phyloP scores from a whole-genome alignment of 768 basidiomycete genomes.

The Leucosporidium yakuticum region DNA sequence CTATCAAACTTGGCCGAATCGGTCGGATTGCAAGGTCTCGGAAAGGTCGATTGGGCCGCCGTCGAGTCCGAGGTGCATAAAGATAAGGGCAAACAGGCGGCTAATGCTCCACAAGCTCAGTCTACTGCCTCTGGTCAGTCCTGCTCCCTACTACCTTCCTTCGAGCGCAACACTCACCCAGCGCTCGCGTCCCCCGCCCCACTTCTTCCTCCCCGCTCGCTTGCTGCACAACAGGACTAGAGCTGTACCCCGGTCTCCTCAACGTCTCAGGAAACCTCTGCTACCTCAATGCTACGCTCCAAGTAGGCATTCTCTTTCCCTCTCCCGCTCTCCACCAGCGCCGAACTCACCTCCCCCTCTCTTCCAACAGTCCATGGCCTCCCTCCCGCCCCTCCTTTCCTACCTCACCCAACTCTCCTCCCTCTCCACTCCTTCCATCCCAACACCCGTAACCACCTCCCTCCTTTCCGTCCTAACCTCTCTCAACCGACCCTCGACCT shows the following conservation, averaged over 20 bases:
- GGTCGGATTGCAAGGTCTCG: background rate
- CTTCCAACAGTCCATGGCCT: constrained; percentile 65
- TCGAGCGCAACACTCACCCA: background rate
- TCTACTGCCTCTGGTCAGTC: background rate
- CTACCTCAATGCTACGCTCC: constrained; percentile 94
- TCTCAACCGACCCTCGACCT: constrained; percentile 43
- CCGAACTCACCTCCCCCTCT: constrained; percentile 42
- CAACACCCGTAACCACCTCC: constrained; percentile 17
- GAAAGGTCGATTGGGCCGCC: background rate
- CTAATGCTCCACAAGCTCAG: background rate
- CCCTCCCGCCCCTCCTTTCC: constrained; percentile 67
- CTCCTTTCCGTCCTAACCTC: constrained; percentile 33
- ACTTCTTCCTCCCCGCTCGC: background rate
- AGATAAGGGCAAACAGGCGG: background rate
- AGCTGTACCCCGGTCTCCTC: constrained; percentile 74
- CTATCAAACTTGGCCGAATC: background rate
- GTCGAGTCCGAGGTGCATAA: background rate
- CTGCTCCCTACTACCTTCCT: background rate
- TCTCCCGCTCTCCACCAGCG: background rate
- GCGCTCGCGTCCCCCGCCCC: background rate
- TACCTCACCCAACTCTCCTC: constrained; percentile 23
- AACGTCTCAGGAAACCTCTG: constrained; percentile 95
- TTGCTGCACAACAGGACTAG: background rate
- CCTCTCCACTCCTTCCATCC: constrained; percentile 4
- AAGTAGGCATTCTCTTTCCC: constrained; percentile 47